phyloP scores from a whole-genome alignment of 208 protist species.

The Porcisia hertigi region DNA sequence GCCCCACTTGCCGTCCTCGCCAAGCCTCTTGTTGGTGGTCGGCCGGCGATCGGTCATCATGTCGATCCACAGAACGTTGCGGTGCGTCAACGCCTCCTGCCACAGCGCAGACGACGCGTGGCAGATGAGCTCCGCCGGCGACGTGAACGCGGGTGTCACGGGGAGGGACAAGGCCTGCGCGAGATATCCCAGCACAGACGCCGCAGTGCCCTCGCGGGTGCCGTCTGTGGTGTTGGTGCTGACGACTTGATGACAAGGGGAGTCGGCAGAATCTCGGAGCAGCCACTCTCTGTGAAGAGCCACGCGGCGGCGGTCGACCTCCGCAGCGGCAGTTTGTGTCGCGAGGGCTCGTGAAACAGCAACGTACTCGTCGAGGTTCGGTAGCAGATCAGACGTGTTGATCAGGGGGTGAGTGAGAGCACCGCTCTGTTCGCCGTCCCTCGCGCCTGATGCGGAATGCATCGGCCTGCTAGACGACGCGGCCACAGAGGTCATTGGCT shows the following conservation, averaged over 20 bases:
- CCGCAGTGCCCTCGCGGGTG: not conserved
- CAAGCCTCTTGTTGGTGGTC: constrained; percentile 27
- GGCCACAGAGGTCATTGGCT: not conserved
- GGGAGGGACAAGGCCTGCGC: constrained; percentile 5
- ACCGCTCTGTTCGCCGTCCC: too few relatives aligned
- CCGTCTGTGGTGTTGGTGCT: not conserved
- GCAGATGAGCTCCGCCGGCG: constrained; percentile 17
- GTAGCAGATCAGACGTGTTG: not conserved
- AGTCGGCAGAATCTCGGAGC: not conserved
- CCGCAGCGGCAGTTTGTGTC: not conserved
- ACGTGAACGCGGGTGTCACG: constrained; percentile 10
- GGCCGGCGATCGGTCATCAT: constrained; percentile 35
- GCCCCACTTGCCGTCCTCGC: constrained; percentile 32
- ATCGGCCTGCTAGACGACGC: not conserved
- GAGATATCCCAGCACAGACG: constrained; percentile 5
- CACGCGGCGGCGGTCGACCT: not conserved
- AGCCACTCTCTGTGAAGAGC: not conserved
- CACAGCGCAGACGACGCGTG: too few relatives aligned
- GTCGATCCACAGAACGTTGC: constrained; percentile 37
- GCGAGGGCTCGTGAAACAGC: not conserved
- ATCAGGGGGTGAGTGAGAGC: too few relatives aligned
- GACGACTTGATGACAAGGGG: not conserved
- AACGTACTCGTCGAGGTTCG: not conserved
- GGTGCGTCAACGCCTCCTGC: constrained; percentile 38
- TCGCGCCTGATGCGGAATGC: not conserved